Base-by-base conservation (phyloP, 495 filamentous ascomycete species). In the Tuber calosporum region DNA sequence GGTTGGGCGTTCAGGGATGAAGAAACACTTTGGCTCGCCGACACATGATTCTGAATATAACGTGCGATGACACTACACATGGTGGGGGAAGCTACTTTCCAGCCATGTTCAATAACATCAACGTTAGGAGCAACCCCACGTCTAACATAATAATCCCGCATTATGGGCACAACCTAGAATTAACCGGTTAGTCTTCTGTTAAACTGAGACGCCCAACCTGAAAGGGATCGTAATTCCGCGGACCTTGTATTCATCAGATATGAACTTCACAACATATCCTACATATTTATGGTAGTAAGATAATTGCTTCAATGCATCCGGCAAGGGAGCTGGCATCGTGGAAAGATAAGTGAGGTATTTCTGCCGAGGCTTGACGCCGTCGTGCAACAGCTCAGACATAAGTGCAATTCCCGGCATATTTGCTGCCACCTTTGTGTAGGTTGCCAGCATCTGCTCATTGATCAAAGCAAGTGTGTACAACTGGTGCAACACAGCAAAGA, bases 221-320 rank as follows among this genome's bases (percentile, higher is more conserved):
- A 26, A 26, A 38, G 48, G 39, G 9, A 77, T 34, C 34, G 53
- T 13, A 68, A 45, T 26, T n/a, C 4, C 53, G n/a, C 75, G 58
- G 66, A 78, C 76, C 68, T 78, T 77, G 73, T 77, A 78, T 70
- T 75, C 76, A 15, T 72, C 69, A n/a, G 15, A 71, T 20, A 78
- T 43, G 36, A 78, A 78, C 7, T 45, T 68, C 30, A 26, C 70
- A 42, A 78, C 76, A 62, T 78, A 40, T 17, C 38, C 37, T 45
- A 78, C 22, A 13, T 77, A 53, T 19, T 38, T 69, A 37, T 70
- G 75, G 36, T 77, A 78, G 53, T 73, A 78, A 26, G 70, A 17
- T 7, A 78, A 34, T 19, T 75, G 70, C 40, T 73, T 71, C 36
- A 73, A 73, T 39, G 76, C 76, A 67, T 78, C 76, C 39, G 43